Evolutionary conservation across 164 flowering plant species (phyloP), one percentile per base, ranked within the genome.

Genomic region (Buxus sempervirens): DNA sequence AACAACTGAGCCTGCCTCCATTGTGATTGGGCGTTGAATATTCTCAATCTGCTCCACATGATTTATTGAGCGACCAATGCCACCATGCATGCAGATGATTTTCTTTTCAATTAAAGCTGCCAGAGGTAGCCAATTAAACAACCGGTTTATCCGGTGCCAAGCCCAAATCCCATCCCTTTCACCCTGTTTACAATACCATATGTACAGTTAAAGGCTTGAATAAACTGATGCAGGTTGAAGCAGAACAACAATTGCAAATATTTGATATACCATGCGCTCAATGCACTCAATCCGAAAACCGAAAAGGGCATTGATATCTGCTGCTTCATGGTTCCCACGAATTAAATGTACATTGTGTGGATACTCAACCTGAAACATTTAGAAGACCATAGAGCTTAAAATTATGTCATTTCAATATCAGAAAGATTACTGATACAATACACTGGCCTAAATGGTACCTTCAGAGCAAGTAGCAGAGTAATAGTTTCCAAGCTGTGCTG

Each of bases 281-380:
- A 93, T 96, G 79, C 99, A 96, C 80, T 96, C 99, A 54, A 96
- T 96, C 63, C 99, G 86, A 75, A 96, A 96, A 66, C 99, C 99
- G 84, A 96, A 96, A 53, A 93, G 90, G 23, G 99, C 98, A 88
- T 96, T 96, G 63, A 96, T 93, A 83, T 96, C 99, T 48, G 99
- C 99, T 76, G 99, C 99, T 80, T 96, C 99, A 83, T 96, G 99
- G 77, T 96, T 96, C 63, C 99, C 99, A 69, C 99, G 98, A 82
- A 96, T 96, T 76, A 96, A 73, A 85, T 96, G 99, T 58, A 93
- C 90, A 83, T 93, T 91, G 60, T 80, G 71, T 41, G 92, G 86
- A 86, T 93, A 76, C 74, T 96, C 99, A 75, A 90, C 92, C 99
- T 96, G 73, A 68, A 75, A 67, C 32, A 71, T 60, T 14, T 56